phyloP scores from a whole-genome alignment of 495 filamentous ascomycete genomes.

The Penicillium ochrochloron region DNA sequence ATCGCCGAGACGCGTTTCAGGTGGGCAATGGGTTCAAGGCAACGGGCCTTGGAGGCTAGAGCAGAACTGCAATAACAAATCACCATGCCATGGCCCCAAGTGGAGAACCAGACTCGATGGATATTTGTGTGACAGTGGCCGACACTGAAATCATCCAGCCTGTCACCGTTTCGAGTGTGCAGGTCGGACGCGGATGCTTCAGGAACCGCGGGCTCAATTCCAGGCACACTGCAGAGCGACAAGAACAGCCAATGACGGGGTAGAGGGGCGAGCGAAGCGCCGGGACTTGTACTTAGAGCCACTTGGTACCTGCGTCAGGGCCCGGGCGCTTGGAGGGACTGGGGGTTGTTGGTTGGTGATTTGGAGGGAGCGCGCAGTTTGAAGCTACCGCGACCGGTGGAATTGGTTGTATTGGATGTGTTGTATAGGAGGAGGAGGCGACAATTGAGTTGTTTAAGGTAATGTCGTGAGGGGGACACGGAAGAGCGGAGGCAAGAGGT shows the following conservation, averaged over 20 bases:
- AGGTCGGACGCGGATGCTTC: conserved; percentile 22
- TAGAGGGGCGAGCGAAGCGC: conserved; percentile 27
- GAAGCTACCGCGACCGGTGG: not conserved
- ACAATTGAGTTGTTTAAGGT: not conserved
- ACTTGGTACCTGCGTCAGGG: conserved; percentile 27
- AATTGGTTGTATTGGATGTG: not conserved
- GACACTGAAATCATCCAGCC: not conserved
- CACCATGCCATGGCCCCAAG: conserved; percentile 22
- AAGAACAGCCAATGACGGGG: conserved; percentile 26
- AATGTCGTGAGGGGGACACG: conserved; percentile 6
- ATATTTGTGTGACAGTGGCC: conserved; percentile 12
- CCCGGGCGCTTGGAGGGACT: conserved; percentile 28
- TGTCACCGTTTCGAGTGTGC: not conserved
- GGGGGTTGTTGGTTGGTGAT: conserved; percentile 12
- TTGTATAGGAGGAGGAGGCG: not conserved
- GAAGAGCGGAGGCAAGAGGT: conserved; percentile 14
- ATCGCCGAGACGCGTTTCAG: conserved; percentile 28
- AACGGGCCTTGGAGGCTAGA: not conserved
- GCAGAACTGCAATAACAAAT: not conserved
- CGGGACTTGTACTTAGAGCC: conserved; percentile 11
- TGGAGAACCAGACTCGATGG: conserved; percentile 8
- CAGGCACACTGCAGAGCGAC: conserved; percentile 29
- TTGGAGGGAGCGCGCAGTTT: conserved; percentile 4
- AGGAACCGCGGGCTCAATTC: conserved; percentile 34
- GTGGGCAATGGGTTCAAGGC: conserved; percentile 14